These are phyloP conservation scores for Fusarium dimerum DNA, from an alignment of 2,329 filamentous ascomycete genomes.

Conservation along the genomic window DNA sequence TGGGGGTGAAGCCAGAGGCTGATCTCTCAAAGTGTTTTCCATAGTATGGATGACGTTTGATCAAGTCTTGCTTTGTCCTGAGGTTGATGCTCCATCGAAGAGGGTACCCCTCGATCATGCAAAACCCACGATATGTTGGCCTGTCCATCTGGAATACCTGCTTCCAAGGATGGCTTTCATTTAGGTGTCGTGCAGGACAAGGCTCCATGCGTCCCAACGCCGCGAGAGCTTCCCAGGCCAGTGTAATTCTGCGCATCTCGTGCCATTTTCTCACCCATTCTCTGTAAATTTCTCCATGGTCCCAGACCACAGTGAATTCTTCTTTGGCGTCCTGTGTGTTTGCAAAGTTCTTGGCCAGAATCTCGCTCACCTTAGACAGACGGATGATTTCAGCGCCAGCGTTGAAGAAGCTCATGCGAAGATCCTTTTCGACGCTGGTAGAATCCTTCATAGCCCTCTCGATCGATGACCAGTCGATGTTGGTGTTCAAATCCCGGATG, in stretches of 20 bases:
- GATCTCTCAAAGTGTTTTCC: background rate
- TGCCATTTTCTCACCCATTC: conserved; percentile 1
- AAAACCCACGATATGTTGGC: background rate
- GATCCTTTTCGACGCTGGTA: conserved; percentile 3
- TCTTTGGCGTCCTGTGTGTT: background rate
- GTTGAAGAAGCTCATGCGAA: conserved; percentile 12
- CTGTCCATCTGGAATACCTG: conserved; percentile 1
- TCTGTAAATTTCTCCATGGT: conserved; percentile 1
- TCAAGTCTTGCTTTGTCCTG: background rate
- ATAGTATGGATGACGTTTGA: conserved; percentile 8
- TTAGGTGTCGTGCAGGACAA: conserved; percentile 3
- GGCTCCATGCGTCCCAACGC: conserved; percentile 10
- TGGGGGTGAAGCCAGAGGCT: background rate
- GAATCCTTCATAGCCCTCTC: background rate
- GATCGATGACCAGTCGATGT: background rate
- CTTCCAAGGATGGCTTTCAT: conserved; percentile 1
- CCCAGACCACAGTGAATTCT: background rate
- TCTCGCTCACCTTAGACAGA: background rate
- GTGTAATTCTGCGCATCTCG: background rate
- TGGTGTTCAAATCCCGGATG: background rate
- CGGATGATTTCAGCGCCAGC: conserved; percentile 4
- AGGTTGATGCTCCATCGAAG: conserved; percentile 1
- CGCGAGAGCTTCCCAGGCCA: conserved; percentile 12
- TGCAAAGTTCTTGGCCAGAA: background rate
- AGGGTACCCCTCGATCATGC: background rate